phyloP scores from a whole-genome alignment of 768 basidiomycete species.

The Tylopilus rubrobrunneus region DNA sequence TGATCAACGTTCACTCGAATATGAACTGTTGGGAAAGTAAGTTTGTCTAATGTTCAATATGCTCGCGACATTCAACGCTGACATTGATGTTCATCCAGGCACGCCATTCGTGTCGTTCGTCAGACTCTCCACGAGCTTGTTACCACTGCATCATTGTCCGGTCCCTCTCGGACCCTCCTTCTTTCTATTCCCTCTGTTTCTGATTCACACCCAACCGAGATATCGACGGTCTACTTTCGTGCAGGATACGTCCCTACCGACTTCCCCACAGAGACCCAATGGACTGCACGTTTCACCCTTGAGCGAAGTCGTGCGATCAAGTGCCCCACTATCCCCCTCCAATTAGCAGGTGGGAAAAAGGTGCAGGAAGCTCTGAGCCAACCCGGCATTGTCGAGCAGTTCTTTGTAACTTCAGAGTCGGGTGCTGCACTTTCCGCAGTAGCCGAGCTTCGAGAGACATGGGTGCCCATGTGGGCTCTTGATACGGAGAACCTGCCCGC shows the following conservation, averaged over 20 bases:
- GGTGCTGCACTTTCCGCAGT: conserved; percentile 29
- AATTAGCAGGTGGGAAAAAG: conserved; percentile 96
- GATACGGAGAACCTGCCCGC: conserved; percentile 19
- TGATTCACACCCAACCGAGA: conserved; percentile 43
- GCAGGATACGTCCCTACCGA: conserved; percentile 84
- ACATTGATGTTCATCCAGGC: conserved; percentile 36
- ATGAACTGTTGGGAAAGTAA: conserved; percentile 76
- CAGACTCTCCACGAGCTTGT: conserved; percentile 73
- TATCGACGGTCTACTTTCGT: conserved; percentile 89
- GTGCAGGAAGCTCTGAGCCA: conserved; percentile 85
- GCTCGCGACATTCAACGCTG: neutral
- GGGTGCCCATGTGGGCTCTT: conserved; percentile 89
- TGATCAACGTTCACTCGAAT: conserved; percentile 88
- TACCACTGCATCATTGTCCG: conserved; percentile 47
- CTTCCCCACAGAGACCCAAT: conserved; percentile 63
- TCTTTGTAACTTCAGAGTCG: conserved; percentile 45
- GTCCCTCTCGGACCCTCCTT: conserved; percentile 42
- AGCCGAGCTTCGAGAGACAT: conserved; percentile 61
- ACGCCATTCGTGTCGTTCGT: conserved; percentile 70
- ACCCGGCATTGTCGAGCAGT: conserved; percentile 68
- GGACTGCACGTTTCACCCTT: conserved; percentile 69
- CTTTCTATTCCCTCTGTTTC: conserved; percentile 24
- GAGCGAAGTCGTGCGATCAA: conserved; percentile 87
- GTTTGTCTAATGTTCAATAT: conserved; percentile 14
- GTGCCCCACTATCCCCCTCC: conserved; percentile 85